Evolutionary conservation across 2,329 filamentous ascomycete species (phyloP).

Genomic region (Chaetoscypha palmicola): DNA sequence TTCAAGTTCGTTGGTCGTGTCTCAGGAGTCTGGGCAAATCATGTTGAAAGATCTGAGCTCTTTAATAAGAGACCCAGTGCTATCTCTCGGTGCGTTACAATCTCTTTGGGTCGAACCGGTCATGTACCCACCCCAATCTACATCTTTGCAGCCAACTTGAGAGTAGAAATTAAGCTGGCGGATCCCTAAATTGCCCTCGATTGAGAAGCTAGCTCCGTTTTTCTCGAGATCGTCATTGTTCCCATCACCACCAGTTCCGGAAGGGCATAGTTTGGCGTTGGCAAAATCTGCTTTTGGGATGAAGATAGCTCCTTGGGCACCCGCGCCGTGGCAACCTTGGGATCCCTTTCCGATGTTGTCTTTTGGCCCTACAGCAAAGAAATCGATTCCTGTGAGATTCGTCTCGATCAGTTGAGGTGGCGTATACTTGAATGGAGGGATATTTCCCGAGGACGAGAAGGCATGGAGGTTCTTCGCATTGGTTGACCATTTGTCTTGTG

Average conservation of each 20-base stretch:
- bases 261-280: slow-evolving; percentile 1
- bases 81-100: neutral
- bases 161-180: slow-evolving; percentile 1
- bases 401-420: neutral
- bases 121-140: slow-evolving; percentile 1
- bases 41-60: slow-evolving; percentile 1
- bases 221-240: slow-evolving; percentile 5
- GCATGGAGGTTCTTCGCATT: neutral
- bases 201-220: slow-evolving; percentile 1
- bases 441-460: neutral
- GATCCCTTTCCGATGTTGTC: neutral
- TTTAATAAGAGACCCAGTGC: neutral
- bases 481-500: too few relatives aligned
- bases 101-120: neutral
- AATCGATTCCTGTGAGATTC: slow-evolving; percentile 1
- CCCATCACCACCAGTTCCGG: neutral
- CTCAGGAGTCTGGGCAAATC: neutral
- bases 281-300: neutral
- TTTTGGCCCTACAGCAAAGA: neutral
- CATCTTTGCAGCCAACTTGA: neutral
- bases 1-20: too few relatives aligned
- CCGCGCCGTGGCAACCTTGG: slow-evolving; percentile 2
- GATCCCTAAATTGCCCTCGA: neutral
- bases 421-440: neutral
- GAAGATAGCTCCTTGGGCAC: neutral